Evolutionary conservation across 495 filamentous ascomycete genomes (phyloP), one percentile per base, ranked within the genome.

Genomic region (Annulohypoxylon bovei): DNA sequence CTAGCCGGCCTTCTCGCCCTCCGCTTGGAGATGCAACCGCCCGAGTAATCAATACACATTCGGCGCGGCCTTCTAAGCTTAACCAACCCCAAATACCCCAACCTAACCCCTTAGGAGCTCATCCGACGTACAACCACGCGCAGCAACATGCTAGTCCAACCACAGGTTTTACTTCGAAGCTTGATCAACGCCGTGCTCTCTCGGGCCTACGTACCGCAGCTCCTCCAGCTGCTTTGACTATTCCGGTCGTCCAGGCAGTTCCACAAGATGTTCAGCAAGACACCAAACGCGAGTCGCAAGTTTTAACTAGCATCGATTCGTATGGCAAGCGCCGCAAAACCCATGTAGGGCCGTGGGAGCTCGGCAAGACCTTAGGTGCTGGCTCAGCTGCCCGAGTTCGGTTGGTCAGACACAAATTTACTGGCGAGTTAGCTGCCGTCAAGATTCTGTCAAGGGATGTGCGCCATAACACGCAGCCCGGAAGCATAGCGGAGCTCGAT

Each of bases 361-460:
- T 99, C 16, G 95, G 95, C 6, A 91, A 88, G 75, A 94, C 90
- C 0, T 82, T 99, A 49, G 95, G 95, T 0, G 88, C 90, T 62
- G 95, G 95, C 6, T 89, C 93, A 0, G 94, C 92, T 59, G 93
- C 92, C 2, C 85, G 92, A 5, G 96, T 99, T 7, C 86, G 95
- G 52, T 76, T 93, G 49, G 95, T 93, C 0, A 88, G 89, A 64
- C 93, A 99, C 80, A 85, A 84, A 16, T 77, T 84, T 12, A 93
- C 92, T 0, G 86, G 90, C 3, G 87, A 96, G 65, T 82, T 89
- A 27, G 95, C 92, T 8, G 95, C 96, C 5, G 88, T 97, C 77
- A 99, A 99, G 85, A 97, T 99, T 65, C 90, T 99, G 18, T 89
- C 91, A 50, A 95, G 93, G 77, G 88, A 86, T 58, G 89, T 84